Percentiles rank a stretch among this genome's conserved stretches.
These are phyloP conservation scores for Crepidotus variabilis DNA, from an alignment of 768 basidiomycete species.

Conservation along the genomic window DNA sequence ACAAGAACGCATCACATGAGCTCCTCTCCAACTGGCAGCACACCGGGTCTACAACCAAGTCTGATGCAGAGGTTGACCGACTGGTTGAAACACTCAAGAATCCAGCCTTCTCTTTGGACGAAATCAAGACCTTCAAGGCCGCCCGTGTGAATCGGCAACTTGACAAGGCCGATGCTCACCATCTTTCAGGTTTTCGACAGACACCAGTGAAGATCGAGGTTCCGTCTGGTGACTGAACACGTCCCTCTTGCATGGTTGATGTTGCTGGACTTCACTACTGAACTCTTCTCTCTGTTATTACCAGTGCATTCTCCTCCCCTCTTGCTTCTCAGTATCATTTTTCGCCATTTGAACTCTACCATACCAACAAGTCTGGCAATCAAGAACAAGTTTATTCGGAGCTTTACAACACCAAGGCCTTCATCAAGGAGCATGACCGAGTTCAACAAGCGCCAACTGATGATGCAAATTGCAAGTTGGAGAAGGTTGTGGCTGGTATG, in stretches of 20 bases:
- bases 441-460: slow-evolving; percentile 11
- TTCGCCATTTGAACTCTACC: slow-evolving; percentile 21
- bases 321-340: slow-evolving; percentile 17
- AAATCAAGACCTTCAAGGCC: neutral
- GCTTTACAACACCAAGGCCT: slow-evolving; percentile 19
- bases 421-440: slow-evolving; percentile 11
- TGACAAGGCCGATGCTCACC: neutral
- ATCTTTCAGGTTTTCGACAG: neutral
- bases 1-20: slow-evolving; percentile 5
- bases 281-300: slow-evolving; percentile 18
- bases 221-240: neutral
- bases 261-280: slow-evolving; percentile 20
- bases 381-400: slow-evolving; percentile 13
- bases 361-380: neutral
- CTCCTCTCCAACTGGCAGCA: slow-evolving; percentile 19
- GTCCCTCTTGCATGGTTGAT: slow-evolving; percentile 13
- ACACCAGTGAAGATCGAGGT: neutral
- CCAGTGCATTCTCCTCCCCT: slow-evolving; percentile 11
- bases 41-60: slow-evolving; percentile 8
- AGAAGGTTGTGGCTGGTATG: slow-evolving; percentile 18
- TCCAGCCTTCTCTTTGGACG: neutral
- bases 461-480: slow-evolving; percentile 6
- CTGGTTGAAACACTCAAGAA: slow-evolving; percentile 4
- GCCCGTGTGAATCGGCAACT: neutral
- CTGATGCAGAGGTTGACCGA: slow-evolving; percentile 16